phyloP scores from a whole-genome alignment of 2,329 filamentous ascomycete species.

The Calonectria ilicicola region DNA sequence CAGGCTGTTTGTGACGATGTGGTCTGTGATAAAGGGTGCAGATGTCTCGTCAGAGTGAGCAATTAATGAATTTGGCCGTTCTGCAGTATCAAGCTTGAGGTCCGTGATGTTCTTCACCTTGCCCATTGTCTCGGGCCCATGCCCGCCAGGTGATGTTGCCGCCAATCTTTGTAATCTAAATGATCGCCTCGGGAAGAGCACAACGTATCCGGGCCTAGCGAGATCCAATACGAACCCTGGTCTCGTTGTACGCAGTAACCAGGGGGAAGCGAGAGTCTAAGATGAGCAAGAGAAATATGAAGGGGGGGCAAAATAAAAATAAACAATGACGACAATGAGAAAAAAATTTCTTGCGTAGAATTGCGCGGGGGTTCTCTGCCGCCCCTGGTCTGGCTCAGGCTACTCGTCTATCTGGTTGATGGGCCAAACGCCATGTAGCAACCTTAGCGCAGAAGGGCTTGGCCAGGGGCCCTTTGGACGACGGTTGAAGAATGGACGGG shows the following conservation, averaged over 20 bases:
- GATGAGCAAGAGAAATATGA: not conserved
- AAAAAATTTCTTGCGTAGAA: not conserved
- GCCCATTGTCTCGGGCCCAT: not conserved
- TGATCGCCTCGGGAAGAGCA: slow-evolving; percentile 14
- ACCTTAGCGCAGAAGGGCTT: not conserved
- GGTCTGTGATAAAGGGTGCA: not conserved
- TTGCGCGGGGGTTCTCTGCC: not conserved
- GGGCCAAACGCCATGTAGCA: slow-evolving; percentile 19
- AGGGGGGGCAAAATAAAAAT: not conserved
- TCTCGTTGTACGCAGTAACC: slow-evolving; percentile 1
- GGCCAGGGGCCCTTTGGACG: not conserved
- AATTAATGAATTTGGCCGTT: not conserved
- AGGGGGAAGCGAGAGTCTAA: not conserved
- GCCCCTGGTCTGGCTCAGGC: not conserved
- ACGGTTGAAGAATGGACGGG: not conserved
- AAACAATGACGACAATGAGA: not conserved
- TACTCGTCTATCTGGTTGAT: slow-evolving; percentile 24
- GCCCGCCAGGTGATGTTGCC: not conserved
- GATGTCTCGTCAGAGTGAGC: not conserved
- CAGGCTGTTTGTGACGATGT: slow-evolving; percentile 2
- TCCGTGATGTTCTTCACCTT: not conserved
- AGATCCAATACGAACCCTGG: slow-evolving; percentile 6
- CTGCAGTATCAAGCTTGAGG: not conserved
- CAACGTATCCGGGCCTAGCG: slow-evolving; percentile 1
- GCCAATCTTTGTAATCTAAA: not conserved